Evolutionary conservation across 768 basidiomycete species (phyloP).

Genomic region (Hygrophoropsis aurantiaca): DNA sequence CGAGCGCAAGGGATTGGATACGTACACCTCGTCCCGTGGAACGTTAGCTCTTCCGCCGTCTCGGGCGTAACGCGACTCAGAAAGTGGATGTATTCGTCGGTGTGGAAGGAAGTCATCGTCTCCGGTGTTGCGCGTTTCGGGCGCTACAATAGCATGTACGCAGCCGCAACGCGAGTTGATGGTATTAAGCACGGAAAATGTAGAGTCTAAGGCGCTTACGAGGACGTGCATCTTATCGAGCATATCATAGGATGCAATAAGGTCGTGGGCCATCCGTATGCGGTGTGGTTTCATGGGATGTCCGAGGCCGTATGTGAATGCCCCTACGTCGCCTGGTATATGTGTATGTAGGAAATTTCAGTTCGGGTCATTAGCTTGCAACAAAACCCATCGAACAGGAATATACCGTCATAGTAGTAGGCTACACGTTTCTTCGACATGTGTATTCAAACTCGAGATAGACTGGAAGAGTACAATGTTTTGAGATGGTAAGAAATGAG

Average conservation of each 20-base stretch:
- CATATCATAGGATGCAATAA: slow-evolving; percentile 90
- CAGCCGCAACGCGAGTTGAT: neutral
- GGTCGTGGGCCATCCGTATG: slow-evolving; percentile 90
- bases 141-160: slow-evolving; percentile 55
- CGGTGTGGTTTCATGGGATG: slow-evolving; percentile 98
- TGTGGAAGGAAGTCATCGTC: slow-evolving; percentile 92
- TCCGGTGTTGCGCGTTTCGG: slow-evolving; percentile 70
- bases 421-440: slow-evolving; percentile 77
- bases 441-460: too few relatives aligned
- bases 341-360: neutral
- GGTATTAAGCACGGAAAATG: neutral
- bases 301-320: slow-evolving; percentile 80
- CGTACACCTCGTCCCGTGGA: slow-evolving; percentile 83
- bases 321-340: slow-evolving; percentile 62
- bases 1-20: too few relatives aligned
- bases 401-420: slow-evolving; percentile 77
- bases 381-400: neutral
- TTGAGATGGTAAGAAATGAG: neutral
- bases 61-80: slow-evolving; percentile 87
- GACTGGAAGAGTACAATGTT: neutral
- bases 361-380: slow-evolving; percentile 2
- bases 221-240: slow-evolving; percentile 92
- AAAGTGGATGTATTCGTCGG: slow-evolving; percentile 97
- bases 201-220: slow-evolving; percentile 43
- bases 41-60: slow-evolving; percentile 82